Evolutionary conservation across 306 rosid species (phyloP), one percentile per base, ranked within the genome.

Genomic region (Gleditsia sinensis): DNA sequence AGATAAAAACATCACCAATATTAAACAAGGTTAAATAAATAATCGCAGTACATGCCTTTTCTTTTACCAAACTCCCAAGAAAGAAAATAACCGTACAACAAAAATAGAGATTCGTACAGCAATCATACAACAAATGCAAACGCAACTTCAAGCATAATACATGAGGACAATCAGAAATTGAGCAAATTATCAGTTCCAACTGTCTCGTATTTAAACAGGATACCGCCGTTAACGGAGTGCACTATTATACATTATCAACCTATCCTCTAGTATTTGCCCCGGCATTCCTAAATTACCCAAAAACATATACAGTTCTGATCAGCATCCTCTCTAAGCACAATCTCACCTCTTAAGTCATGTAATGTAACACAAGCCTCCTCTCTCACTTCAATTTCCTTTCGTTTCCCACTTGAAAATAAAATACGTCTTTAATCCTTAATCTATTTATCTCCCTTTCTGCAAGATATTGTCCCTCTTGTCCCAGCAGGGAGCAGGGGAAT

Each of bases 1-100:
- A 82, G 80, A 67, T 55, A 30, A 72, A 28, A 55, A 46, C 11
- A 39, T 3, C 48, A 7, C 42, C 36, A 7, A 76, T 30, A 75
- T 50, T 4, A 64, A 43, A 72, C 73, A 23, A 7, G 66, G 58
- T 71, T 51, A 20, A 28, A 66, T 7, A 45, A 69, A 73, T 45
- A 60, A 30, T 53, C 40, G 12, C 24, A 33, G 28, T 21, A 74
- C n/a, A 30, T 2, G 32, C 19, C 20, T 72, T 42, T 61, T 74
- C 56, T 66, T 36, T 45, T 43, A 60, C 2, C 70, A 71, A 13
- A 71, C 45, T 80, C 61, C 33, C 30, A 45, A 49, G 9, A 6
- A 63, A 75, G 12, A 50, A 24, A 55, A 30, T 33, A 43, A 36
- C 72, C 33, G 55, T 24, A 50, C 56, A 10, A 46, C 53, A 6